Base-by-base conservation (phyloP, 352 stramenopile genomes). In the Salisapilia sapeloensis region DNA sequence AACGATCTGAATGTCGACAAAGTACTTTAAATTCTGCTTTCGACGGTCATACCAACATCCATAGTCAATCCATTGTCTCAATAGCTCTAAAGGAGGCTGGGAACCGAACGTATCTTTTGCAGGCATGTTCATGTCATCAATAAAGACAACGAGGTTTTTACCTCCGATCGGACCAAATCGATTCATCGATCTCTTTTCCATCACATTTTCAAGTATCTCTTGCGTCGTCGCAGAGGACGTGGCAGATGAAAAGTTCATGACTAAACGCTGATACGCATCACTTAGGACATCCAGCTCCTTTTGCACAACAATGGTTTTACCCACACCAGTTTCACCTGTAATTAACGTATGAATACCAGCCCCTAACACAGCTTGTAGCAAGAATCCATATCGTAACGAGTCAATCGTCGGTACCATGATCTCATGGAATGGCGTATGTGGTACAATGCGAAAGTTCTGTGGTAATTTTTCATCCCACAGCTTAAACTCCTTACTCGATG, bases 91-190 rank as follows among this genome's bases (percentile, higher is more conserved):
- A 0, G 86, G 81, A 1, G 85, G 79, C 35, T 96, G 86, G 4
- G 84, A 92, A 12, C 82, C 83, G 40, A 94, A 95, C 33, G 62
- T 51, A 37, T 95, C 83, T 37, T 86, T 86, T 7, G 71, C 77
- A 3, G 81, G 81, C 79, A 95, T 94, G 44, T 95, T 95, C 51
- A 95, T 59, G 39, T 95, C 83, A 31, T 95, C 82, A 18, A 95
- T 80, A 41, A 95, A 95, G 11, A 78, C 90, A 22, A 95, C 60
- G 0, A 95, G 56, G 28, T 84, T 83, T 46, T 93, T 93, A 20
- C 72, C 72, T 10, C 61, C 70, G 0, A 87, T 58, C 10, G 83
- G 83, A 1, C 83, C 83, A 16, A 91, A 96, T 0, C 74, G 63
- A 36, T 94, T 93, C 23, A 91, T 42, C 15, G 60, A 87, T 3